Base-by-base conservation (phyloP, 1,284 basidiomycete genomes). In the Inonotus hispidus region DNA sequence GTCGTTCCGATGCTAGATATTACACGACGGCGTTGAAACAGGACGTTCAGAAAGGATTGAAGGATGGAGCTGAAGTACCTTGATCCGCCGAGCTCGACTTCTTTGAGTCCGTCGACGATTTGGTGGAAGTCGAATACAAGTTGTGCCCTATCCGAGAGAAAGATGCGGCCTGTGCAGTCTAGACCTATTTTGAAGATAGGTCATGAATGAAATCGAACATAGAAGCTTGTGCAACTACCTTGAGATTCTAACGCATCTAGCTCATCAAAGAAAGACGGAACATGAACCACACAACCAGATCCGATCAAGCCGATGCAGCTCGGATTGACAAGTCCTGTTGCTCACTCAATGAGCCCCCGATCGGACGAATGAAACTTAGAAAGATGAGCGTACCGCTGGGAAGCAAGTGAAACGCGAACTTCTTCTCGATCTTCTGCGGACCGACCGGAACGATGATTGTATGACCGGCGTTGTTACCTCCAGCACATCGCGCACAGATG, bases 51-150 rank as follows among this genome's bases (percentile, higher is more conserved):
- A 11, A 52, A 53, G 49, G 25, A 53, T 21, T 13, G 39, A 41
- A 43, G 39, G 23, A 49, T 53, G 41, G 49, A 35, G 41, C 16
- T 43, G 41, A 43, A 43, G 61, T 69, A 88, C 85, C 89, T 92
- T 2, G 86, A 89, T 19, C 93, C 93, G 38, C 97, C 97, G 14
- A 98, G 84, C 75, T 99, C 96, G 53, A 95, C 92, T 75, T 99
- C 96, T 75, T 99, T 99, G 69, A 99, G 78, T 16, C 97, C 97
- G 71, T 99, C 97, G 45, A 99, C 97, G 69, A 98, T 97, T 78
- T 99, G 96, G 76, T 99, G 96, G 75, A 99, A 99, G 74, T 98
- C 96, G 70, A 98, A 95, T 52, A 99, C 96, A 65, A 99, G 87
- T 67, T 97, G 94, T 1, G 96, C 94, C 65, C 96, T 89, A 76